Evolutionary conservation across 768 basidiomycete genomes (phyloP), one percentile per base, ranked within the genome.

Genomic region (Neoboletus magnificus): DNA sequence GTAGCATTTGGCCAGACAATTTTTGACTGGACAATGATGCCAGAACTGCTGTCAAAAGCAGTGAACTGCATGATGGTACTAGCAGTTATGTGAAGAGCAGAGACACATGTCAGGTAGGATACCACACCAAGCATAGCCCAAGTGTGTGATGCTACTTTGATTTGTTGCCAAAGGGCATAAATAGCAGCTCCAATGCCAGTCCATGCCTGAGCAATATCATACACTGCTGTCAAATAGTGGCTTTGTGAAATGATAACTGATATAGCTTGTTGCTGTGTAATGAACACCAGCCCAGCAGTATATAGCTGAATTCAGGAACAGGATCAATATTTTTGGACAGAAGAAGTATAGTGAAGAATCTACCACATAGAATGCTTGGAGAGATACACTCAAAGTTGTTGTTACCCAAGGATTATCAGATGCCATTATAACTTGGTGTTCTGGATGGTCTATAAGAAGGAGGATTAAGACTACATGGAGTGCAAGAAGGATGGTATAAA

Each of bases 131-230:
- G 22, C 18, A 57, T 40, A 9, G 49, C 29, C 50, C 42, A 46
- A 16, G 46, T 7, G 3, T 64, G 68, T 12, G 67, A 57, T 3
- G 43, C 3, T 13, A 55, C 20, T 16, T 40, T 29, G 11, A 36
- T 57, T 42, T 68, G 66, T 15, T 43, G 36, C 65, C 62, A 66
- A 8, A 64, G 43, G 5, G 32, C 11, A 25, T 53, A 15, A 5
- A 60, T 0, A 7, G 67, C 64, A 49, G 60, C 49, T n/a, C 66
- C 66, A 48, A 62, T 53, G 0, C 68, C 63, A 16, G 48, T 49
- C 67, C 67, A 68, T 15, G 68, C 63, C 3, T 42, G 32, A 40
- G 52, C 4, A 8, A 57, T 32, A 39, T 68, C 66, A 50, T 68
- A 65, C 1, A 63, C 41, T 32, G 50, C 36, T 30, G 67, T 67